Base-by-base conservation (phyloP, 805 yeast genomes). In the Lipomyces starkeyi region DNA sequence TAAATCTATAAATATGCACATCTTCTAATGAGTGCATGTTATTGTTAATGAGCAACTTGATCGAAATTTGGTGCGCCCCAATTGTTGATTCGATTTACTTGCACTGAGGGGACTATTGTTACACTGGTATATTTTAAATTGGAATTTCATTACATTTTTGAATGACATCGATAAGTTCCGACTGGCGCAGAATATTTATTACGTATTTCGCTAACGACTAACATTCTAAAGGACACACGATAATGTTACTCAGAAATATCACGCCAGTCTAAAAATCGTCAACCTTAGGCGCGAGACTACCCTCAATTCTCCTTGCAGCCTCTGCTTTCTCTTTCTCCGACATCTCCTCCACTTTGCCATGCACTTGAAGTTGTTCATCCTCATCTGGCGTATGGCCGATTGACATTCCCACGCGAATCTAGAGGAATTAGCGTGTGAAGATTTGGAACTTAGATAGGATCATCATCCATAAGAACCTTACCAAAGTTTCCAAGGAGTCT, bases 401-500 rank as follows among this genome's bases (percentile, higher is more conserved):
- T 53, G 97, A 90, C 90, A 91, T 94, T 0, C 98, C 98, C 0
- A 93, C 97, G 14, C 70, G 72, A 8, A 68, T 63, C 64, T 62
- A 56, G 63, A 53, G 11, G 22, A n/a, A 34, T 27, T 43, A 40
- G n/a, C 47, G 1, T 14, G 14, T n/a, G n/a, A 43, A 14, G 35
- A 32, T 13, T 14, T 6, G 25, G n/a, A 32, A 37, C 8, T 11
- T 14, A 49, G 43, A 17, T n/a, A 17, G 11, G n/a, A n/a, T 14
- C 20, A 17, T 43, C 20, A n/a, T 6, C 11, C 9, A 14, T 37
- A 25, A 34, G 14, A 20, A 17, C 11, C 90, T 81, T 0, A 93
- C 88, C 65, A 93, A 81, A 0, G 98, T 93, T 77, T 94, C 99
- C 17, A 91, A 83, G 25, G 88, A 83, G 27, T 85, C 84, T 35